Conservation (phyloP, 768 basidiomycete species). For the Crassisporium funariophilum region DNA sequence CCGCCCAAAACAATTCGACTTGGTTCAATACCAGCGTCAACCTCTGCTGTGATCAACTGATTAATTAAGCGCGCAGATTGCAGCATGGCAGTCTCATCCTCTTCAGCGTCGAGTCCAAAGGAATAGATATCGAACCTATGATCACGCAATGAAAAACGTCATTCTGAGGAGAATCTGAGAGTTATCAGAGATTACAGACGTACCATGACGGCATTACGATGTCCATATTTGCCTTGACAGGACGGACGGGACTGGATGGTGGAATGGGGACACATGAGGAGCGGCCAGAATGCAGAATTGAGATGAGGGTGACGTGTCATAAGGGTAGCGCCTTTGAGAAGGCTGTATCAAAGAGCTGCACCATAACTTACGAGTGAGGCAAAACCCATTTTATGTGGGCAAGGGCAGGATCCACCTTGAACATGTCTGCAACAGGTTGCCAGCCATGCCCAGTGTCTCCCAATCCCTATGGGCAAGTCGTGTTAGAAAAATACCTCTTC, state of each 20-base stretch:
- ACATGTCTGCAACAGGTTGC: conserved; percentile 73
- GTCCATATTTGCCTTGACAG: conserved; percentile 77
- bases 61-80: conserved; percentile 62
- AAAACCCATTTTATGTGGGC: conserved; percentile 89
- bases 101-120: conserved; percentile 59
- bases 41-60: conserved; percentile 71
- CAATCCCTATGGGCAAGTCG: conserved; percentile 54
- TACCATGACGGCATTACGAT: conserved; percentile 80
- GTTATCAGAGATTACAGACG: conserved; percentile 13
- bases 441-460: conserved; percentile 78
- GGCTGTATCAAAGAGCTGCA: conserved; percentile 2
- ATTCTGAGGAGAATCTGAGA: conserved; percentile 2
- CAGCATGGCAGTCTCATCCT: conserved; percentile 82
- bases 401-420: conserved; percentile 54
- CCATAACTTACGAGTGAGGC: conserved; percentile 69
- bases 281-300: no score
- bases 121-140: conserved; percentile 77
- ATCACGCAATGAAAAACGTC: conserved; percentile 9
- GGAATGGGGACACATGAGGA: conserved; percentile 4
- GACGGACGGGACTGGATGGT: conserved; percentile 46
- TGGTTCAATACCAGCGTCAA: conserved; percentile 68
- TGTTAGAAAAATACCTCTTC: conserved; percentile 11
- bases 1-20: conserved; percentile 83
- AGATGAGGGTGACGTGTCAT: background rate
- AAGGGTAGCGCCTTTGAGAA: background rate